Evolutionary conservation across 2,329 filamentous ascomycete genomes (phyloP), one percentile per base, ranked within the genome.

Genomic region (Colletotrichum sp.): DNA sequence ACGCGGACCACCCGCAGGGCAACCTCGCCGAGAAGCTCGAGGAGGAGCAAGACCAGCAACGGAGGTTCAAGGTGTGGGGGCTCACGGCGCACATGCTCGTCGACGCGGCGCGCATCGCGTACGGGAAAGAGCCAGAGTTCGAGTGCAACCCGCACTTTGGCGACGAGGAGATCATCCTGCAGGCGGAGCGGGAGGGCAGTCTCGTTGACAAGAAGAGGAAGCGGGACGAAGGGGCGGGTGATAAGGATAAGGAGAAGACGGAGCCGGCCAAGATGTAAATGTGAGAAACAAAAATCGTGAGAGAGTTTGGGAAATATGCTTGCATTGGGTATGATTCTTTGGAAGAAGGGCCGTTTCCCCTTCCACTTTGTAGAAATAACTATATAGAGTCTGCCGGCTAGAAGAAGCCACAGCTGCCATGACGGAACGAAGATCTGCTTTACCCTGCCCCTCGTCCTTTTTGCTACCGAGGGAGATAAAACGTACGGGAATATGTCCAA

Each of bases 1-100:
- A 77, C 32, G 78, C 77, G 52, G 78, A 82, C 71, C 85, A 85
- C 73, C 85, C 82, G 55, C 85, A 91, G 82, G 85, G 87, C 69
- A 84, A 86, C 57, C 81, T 87, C 63, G 84, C 84, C 5, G 85
- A 87, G 75, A 81, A 84, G 76, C 80, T 89, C 18, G 87, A 91
- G 73, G 87, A 89, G 77, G 87, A 86, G 62, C 82, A 87, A 77
- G 36, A 39, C 36, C 36, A 39, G 36, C 36, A 39, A 39, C 36
- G 36, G 36, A 39, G 36, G 36, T 98, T 97, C 85, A 93, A 94
- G 79, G 96, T 99, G 6, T 98, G 96, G 91, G 96, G 96, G 18
- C 96, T 99, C 95, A 99, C 96, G 69, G 96, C 95, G 4, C 89
- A 95, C 68, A 96, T 99, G 71, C 84, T 98, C 71, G 95, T 98